These are phyloP conservation scores for Backusella tarrabulga DNA, from an alignment of 192 early-diverging fungal genomes.

Conservation along the genomic window DNA sequence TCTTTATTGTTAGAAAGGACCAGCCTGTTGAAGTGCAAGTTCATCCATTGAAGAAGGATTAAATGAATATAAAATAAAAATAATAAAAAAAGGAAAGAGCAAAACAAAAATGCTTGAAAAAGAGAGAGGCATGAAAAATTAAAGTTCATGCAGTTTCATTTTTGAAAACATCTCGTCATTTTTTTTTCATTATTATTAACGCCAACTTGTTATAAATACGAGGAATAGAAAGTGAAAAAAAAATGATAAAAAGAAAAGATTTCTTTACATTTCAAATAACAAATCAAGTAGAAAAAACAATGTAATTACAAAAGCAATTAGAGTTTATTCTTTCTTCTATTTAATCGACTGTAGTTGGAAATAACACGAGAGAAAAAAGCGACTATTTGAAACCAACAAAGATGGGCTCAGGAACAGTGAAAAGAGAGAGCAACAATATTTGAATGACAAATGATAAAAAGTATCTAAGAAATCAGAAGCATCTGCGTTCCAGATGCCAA, in stretches of 20 bases:
- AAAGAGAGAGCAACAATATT: background rate
- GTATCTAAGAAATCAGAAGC: background rate
- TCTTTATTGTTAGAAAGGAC: slow-evolving; percentile 80
- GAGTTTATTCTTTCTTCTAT: background rate
- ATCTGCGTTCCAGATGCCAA: background rate
- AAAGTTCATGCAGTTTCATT: background rate
- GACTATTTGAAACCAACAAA: background rate
- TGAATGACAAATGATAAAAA: background rate
- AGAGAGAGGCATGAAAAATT: background rate
- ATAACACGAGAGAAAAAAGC: background rate
- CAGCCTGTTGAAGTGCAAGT: slow-evolving; percentile 69
- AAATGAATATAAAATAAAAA: slow-evolving; percentile 17
- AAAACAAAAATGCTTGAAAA: too few species aligned
- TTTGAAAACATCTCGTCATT: background rate
- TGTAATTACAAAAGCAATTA: too few species aligned
- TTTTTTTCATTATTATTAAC: background rate
- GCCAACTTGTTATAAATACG: too few species aligned
- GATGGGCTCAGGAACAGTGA: background rate
- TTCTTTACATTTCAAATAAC: background rate
- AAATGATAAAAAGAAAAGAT: background rate
- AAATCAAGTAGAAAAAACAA: background rate
- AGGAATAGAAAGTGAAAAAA: too few species aligned
- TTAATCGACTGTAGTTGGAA: background rate
- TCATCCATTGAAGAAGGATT: slow-evolving; percentile 91
- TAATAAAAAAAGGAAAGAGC: slow-evolving; percentile 64